Evolutionary conservation across 306 rosid species (phyloP).

Genomic region (Acmispon strigosus): DNA sequence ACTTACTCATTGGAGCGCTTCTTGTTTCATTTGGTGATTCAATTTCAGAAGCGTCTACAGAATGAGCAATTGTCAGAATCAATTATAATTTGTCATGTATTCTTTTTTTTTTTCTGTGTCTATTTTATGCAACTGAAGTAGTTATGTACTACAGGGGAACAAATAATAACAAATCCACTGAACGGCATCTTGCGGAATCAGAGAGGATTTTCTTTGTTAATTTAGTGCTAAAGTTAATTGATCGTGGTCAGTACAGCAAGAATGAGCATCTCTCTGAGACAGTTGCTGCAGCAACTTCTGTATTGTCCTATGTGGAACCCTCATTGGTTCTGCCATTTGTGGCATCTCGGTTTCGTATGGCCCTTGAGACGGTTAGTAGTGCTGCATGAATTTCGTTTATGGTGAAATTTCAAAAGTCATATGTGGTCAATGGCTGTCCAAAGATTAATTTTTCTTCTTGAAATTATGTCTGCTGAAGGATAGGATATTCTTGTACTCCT

Average conservation of each 20-base stretch:
- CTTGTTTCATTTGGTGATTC: constrained; percentile 75
- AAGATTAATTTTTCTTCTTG: constrained; percentile 5
- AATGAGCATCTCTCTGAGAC: constrained; percentile 93
- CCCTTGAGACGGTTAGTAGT: constrained; percentile 94
- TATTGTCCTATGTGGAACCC: constrained; percentile 92
- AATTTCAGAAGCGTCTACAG: constrained; percentile 86
- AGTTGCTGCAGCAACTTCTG: constrained; percentile 92
- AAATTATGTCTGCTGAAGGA: constrained; percentile 11
- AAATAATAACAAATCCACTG: constrained; percentile 31
- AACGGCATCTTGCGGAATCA: constrained; percentile 60
- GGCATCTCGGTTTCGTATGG: constrained; percentile 97
- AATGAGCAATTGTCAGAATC: constrained; percentile 73
- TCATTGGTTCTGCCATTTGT: constrained; percentile 91
- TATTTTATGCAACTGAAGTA: constrained; percentile 34
- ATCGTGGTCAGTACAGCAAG: constrained; percentile 99
- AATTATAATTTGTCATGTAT: constrained; percentile 9
- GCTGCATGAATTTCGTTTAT: constrained; percentile 20
- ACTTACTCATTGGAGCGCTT: constrained; percentile 81
- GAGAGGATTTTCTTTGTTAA: constrained; percentile 82
- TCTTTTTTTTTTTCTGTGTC: constrained; percentile 6
- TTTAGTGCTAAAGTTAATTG: constrained; percentile 77
- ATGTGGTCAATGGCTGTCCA: neutral
- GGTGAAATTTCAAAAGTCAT: constrained; percentile 14
- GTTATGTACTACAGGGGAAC: constrained; percentile 45
- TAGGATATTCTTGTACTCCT: constrained; percentile 14